phyloP scores from a whole-genome alignment of 2,329 filamentous ascomycete species.

The Diaporthe citriasiana region DNA sequence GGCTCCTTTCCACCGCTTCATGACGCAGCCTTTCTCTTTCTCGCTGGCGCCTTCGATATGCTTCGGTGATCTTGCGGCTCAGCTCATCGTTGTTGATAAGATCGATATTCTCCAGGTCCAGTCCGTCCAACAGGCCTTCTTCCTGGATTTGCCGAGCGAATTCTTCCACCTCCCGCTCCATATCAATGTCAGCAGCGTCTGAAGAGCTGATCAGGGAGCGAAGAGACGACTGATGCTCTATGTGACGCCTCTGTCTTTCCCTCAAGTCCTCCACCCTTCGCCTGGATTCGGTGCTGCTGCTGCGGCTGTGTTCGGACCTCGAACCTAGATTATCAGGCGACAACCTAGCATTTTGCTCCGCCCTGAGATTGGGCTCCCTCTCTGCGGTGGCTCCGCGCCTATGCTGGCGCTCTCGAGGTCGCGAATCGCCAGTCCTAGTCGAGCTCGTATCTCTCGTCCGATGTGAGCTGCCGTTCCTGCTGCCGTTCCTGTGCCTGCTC shows the following conservation, averaged over 20 bases:
- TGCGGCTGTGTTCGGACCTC: constrained; percentile 53
- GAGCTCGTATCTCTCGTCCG: constrained; percentile 46
- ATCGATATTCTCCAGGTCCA: constrained; percentile 90
- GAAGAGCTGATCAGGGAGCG: constrained; percentile 86
- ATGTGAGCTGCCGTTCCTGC: constrained; percentile 42
- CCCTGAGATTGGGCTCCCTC: constrained; percentile 49
- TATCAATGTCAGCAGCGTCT: constrained; percentile 81
- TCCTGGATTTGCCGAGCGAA: constrained; percentile 89
- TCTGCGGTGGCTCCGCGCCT: constrained; percentile 50
- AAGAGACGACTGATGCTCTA: constrained; percentile 92
- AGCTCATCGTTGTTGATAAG: constrained; percentile 89
- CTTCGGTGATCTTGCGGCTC: constrained; percentile 90
- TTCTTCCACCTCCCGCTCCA: constrained; percentile 90
- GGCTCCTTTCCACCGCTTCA: constrained; percentile 61
- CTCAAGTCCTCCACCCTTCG: constrained; percentile 56
- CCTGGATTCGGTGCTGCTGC: constrained; percentile 61
- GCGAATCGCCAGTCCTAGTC: constrained; percentile 51
- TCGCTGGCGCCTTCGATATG: constrained; percentile 82
- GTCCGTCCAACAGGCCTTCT: constrained; percentile 87
- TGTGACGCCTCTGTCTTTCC: constrained; percentile 64
- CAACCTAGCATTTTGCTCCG: constrained; percentile 55
- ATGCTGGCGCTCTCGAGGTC: constrained; percentile 46
- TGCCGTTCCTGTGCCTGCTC: constrained; percentile 44
- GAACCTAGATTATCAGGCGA: constrained; percentile 53
- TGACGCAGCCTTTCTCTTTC: constrained; percentile 71